These are phyloP conservation scores for Sphaerulina vaccinii DNA, from an alignment of 2,329 filamentous ascomycete species.

Conservation along the genomic window DNA sequence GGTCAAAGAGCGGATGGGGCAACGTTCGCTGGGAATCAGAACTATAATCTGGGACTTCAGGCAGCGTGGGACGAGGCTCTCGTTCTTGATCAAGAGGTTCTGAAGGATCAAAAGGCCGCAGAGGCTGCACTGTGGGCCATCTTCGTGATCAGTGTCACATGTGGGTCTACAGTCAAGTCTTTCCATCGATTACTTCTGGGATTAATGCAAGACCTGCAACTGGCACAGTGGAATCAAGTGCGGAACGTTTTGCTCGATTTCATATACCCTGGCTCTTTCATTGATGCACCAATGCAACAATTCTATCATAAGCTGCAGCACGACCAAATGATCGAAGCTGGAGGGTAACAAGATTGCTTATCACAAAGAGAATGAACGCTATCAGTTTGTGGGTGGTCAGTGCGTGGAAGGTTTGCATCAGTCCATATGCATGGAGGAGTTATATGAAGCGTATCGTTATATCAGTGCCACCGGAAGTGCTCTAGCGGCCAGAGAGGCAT, in stretches of 20 bases:
- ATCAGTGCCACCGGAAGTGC: no score
- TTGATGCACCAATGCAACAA: slow-evolving; percentile 35
- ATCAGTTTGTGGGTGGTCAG: no score
- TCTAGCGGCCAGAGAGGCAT: no score
- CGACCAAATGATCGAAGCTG: slow-evolving; percentile 3
- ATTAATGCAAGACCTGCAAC: slow-evolving; percentile 32
- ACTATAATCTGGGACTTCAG: slow-evolving; percentile 33
- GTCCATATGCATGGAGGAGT: no score
- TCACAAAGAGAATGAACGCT: no score
- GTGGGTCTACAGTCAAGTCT: slow-evolving; percentile 29
- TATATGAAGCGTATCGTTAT: no score
- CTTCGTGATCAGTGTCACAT: slow-evolving; percentile 38
- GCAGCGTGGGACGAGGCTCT: slow-evolving; percentile 36
- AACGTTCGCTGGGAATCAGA: slow-evolving; percentile 30
- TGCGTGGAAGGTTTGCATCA: no score
- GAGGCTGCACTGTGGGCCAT: slow-evolving; percentile 37
- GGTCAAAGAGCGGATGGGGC: slow-evolving; percentile 33
- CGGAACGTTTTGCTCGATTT: slow-evolving; percentile 36
- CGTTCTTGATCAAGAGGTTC: slow-evolving; percentile 30
- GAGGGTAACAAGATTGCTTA: no score
- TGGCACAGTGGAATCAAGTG: slow-evolving; percentile 35
- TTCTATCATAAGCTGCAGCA: slow-evolving; percentile 31
- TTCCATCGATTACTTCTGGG: slow-evolving; percentile 28
- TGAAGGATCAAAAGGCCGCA: slow-evolving; percentile 34
- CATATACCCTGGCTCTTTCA: slow-evolving; percentile 37